Percentiles rank a stretch among this genome's conserved stretches.
These are phyloP conservation scores for Suillus subaureus DNA, from an alignment of 768 basidiomycete genomes.

Conservation along the genomic window DNA sequence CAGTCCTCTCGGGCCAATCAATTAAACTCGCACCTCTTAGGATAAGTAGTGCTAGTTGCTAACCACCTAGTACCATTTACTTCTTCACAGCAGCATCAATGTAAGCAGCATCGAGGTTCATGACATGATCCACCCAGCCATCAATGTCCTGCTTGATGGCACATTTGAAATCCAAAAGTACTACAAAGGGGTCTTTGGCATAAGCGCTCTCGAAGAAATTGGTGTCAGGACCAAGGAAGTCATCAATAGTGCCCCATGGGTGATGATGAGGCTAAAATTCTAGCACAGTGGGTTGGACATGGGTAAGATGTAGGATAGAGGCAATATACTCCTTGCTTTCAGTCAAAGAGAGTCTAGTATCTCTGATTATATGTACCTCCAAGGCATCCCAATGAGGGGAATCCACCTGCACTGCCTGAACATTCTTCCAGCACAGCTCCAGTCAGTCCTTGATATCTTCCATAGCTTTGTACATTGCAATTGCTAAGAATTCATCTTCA, in stretches of 20 bases:
- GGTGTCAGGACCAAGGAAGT: constrained; percentile 19
- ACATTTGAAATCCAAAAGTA: constrained; percentile 42
- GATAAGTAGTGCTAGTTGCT: no score
- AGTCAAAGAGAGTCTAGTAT: constrained; percentile 37
- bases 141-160: constrained; percentile 34
- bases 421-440: constrained; percentile 36
- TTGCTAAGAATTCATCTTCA: constrained; percentile 21
- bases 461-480: constrained; percentile 35
- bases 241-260: constrained; percentile 17
- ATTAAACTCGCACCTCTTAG: no score
- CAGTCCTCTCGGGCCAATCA: no score
- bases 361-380: constrained; percentile 28
- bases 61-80: no score
- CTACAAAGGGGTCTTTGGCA: constrained; percentile 12
- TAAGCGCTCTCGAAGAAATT: constrained; percentile 20
- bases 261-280: constrained; percentile 8
- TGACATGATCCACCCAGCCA: constrained; percentile 32
- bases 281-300: constrained; percentile 7
- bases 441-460: constrained; percentile 23
- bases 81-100: constrained; percentile 23
- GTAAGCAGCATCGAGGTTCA: constrained; percentile 15
- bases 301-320: constrained; percentile 13
- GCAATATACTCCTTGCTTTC: constrained; percentile 32
- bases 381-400: constrained; percentile 29
- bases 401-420: constrained; percentile 26